Evolutionary conservation across 176 grass and related monocot genomes (phyloP).

Genomic region (Phoenix dactylifera): DNA sequence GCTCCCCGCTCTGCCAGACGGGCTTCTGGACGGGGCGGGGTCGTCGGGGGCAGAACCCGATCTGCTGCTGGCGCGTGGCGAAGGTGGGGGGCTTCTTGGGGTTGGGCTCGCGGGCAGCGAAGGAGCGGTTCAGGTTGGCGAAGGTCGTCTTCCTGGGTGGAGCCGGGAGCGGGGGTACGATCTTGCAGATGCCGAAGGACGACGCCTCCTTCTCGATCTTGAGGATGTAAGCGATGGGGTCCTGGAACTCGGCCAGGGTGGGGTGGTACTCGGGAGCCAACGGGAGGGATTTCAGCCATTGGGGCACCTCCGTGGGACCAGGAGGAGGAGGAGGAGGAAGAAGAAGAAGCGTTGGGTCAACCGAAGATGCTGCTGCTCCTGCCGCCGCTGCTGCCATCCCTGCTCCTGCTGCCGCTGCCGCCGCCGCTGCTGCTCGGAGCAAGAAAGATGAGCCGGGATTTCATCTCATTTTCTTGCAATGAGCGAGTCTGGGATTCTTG

Average conservation of each 20-base stretch:
- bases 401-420: too few species aligned
- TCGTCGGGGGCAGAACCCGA: conserved; percentile 56
- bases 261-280: conserved; percentile 88
- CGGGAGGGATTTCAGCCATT: conserved; percentile 69
- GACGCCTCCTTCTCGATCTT: conserved; percentile 69
- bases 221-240: conserved; percentile 75
- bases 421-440: too few species aligned
- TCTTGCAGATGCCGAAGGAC: conserved; percentile 79
- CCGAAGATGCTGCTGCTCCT: too few species aligned
- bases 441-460: too few species aligned
- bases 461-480: too few species aligned
- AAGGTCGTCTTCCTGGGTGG: conserved; percentile 62
- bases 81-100: conserved; percentile 36
- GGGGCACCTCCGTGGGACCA: conserved; percentile 27
- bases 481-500: too few species aligned
- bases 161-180: conserved; percentile 51
- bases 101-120: conserved; percentile 46
- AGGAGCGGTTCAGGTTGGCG: conserved; percentile 77
- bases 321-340: not conserved
- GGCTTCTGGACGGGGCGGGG: conserved; percentile 46
- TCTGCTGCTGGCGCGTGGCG: conserved; percentile 72
- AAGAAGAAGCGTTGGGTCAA: not conserved
- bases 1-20: conserved; percentile 50
- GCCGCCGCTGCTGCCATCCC: too few species aligned
- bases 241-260: conserved; percentile 60